Evolutionary conservation across 2,329 filamentous ascomycete genomes (phyloP).

Genomic region (Thielaviopsis musarum): DNA sequence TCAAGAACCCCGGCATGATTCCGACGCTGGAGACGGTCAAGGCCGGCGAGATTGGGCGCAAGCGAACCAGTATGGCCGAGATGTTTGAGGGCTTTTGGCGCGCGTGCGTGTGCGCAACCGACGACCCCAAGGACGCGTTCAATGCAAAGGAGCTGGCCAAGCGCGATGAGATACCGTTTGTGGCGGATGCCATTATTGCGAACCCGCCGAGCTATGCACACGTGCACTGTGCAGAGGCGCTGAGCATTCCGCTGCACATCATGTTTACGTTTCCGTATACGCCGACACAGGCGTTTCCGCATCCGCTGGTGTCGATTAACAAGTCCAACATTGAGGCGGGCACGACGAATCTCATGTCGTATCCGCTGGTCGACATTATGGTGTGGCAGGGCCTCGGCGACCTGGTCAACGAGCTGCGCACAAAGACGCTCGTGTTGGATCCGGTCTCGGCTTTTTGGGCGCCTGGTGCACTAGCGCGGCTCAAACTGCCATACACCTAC

Average conservation of each 20-base stretch:
- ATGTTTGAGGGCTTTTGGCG: constrained; percentile 78
- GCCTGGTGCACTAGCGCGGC: constrained; percentile 51
- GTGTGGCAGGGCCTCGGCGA: constrained; percentile 82
- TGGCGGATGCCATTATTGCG: constrained; percentile 69
- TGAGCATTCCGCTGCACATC: constrained; percentile 62
- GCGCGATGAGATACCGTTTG: constrained; percentile 28
- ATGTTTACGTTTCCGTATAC: constrained; percentile 85
- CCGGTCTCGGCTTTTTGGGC: constrained; percentile 64
- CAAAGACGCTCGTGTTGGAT: constrained; percentile 51
- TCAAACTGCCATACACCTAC: constrained; percentile 63
- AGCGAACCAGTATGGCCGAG: constrained; percentile 54
- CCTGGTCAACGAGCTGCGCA: constrained; percentile 57
- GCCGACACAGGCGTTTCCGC: constrained; percentile 58
- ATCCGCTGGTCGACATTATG: constrained; percentile 69
- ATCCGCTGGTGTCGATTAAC: constrained; percentile 62
- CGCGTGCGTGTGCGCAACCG: constrained; percentile 56
- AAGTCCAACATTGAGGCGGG: constrained; percentile 52
- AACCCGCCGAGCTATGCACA: constrained; percentile 69
- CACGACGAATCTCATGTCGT: constrained; percentile 67
- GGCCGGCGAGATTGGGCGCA: constrained; percentile 52
- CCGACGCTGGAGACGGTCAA: constrained; percentile 56
- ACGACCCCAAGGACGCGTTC: constrained; percentile 44
- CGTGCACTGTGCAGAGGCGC: constrained; percentile 60
- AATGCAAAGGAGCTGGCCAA: constrained; percentile 50
- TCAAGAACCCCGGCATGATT: constrained; percentile 66